Percentiles rank a stretch among this genome's conserved stretches.
These are phyloP conservation scores for Diaporthe longicolla DNA, from an alignment of 2,329 filamentous ascomycete species.

Conservation along the genomic window DNA sequence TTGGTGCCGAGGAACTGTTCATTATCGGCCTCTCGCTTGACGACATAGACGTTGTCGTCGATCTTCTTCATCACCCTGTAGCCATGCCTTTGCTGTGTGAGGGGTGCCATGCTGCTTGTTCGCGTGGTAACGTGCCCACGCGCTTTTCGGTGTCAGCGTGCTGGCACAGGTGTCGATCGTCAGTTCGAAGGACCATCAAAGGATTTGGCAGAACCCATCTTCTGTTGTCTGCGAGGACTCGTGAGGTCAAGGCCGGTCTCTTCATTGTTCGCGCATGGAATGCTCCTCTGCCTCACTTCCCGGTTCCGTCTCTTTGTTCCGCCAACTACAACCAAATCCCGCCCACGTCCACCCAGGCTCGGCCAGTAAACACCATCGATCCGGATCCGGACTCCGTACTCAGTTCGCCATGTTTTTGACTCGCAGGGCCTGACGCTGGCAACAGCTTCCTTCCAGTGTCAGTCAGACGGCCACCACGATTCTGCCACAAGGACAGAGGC, in stretches of 20 bases:
- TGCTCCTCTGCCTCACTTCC: slow-evolving; percentile 14
- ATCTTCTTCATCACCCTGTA: slow-evolving; percentile 52
- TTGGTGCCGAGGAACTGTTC: slow-evolving; percentile 53
- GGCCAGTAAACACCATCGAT: not conserved
- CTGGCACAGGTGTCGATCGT: not conserved
- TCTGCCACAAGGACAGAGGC: not conserved
- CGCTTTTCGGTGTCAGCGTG: not conserved
- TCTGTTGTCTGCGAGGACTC: slow-evolving; percentile 1
- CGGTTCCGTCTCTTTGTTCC: slow-evolving; percentile 31
- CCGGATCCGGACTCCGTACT: slow-evolving; percentile 20
- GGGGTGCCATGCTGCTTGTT: slow-evolving; percentile 23
- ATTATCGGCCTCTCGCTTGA: slow-evolving; percentile 50
- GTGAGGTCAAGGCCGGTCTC: not conserved
- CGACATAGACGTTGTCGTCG: slow-evolving; percentile 51
- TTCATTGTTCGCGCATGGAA: slow-evolving; percentile 37
- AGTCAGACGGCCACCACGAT: not conserved
- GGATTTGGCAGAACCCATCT: not conserved
- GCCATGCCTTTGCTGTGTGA: slow-evolving; percentile 46
- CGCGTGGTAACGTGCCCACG: not conserved
- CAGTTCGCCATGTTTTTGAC: not conserved
- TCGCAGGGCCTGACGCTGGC: not conserved
- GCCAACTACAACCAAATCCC: not conserved
- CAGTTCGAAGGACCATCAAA: not conserved
- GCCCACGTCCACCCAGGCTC: not conserved
- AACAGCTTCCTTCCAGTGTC: not conserved